Evolutionary conservation across 768 basidiomycete genomes (phyloP).

Genomic region (Pleurotus cornucopiae): DNA sequence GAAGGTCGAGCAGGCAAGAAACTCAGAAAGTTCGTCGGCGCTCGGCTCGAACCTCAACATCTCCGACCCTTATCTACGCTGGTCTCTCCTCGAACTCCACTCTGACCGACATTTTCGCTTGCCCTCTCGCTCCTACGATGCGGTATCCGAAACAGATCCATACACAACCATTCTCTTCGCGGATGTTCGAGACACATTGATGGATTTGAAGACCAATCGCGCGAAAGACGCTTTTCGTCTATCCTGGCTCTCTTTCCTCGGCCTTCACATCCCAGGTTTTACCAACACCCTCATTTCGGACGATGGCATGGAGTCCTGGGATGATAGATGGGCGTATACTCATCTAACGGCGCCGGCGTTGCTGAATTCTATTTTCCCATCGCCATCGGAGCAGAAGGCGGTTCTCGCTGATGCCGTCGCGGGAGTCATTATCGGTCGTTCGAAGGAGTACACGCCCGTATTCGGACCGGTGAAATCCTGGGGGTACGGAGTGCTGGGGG

Average conservation of each 20-base stretch:
- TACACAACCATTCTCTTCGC: slow-evolving; percentile 70
- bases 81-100: slow-evolving; percentile 55
- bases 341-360: slow-evolving; percentile 40
- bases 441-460: slow-evolving; percentile 53
- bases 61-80: slow-evolving; percentile 64
- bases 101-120: slow-evolving; percentile 39
- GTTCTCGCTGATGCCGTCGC: slow-evolving; percentile 58
- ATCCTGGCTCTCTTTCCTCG: slow-evolving; percentile 67
- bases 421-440: slow-evolving; percentile 63
- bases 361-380: slow-evolving; percentile 53
- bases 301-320: slow-evolving; percentile 34
- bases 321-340: slow-evolving; percentile 64
- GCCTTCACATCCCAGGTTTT: slow-evolving; percentile 71
- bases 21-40: slow-evolving; percentile 9
- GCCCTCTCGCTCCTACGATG: slow-evolving; percentile 53
- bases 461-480: slow-evolving; percentile 72
- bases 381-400: slow-evolving; percentile 21
- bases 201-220: slow-evolving; percentile 37
- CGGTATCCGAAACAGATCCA: slow-evolving; percentile 52
- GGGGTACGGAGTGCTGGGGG: slow-evolving; percentile 47
- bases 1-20: slow-evolving; percentile 25
- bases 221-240: slow-evolving; percentile 58
- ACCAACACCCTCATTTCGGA: slow-evolving; percentile 29
- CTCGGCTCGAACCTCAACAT: slow-evolving; percentile 16
- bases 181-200: slow-evolving; percentile 60